Conservation (phyloP, 2,329 filamentous ascomycete genomes). For the Biscogniauxia marginata region DNA sequence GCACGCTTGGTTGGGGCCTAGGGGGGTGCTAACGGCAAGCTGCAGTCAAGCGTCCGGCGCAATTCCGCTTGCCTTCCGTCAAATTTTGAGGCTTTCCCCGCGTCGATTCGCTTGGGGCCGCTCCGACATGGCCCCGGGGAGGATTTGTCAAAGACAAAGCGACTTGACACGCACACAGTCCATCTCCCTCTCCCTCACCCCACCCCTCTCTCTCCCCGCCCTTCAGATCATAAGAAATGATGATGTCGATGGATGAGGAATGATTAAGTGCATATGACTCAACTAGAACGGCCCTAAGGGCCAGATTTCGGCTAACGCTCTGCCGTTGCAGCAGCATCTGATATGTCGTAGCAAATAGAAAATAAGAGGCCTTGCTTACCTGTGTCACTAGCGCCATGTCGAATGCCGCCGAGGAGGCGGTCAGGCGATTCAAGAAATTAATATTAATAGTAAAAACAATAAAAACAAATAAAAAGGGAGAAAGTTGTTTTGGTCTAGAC, state of each 20-base stretch:
- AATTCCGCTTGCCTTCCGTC: constrained; percentile 12
- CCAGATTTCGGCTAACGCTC: constrained; percentile 23
- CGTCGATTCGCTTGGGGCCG: background rate
- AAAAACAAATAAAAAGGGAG: constrained; percentile 16
- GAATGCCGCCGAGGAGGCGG: constrained; percentile 22
- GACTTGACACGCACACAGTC: too few relatives aligned
- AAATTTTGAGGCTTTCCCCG: constrained; percentile 10
- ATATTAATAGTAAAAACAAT: constrained; percentile 14
- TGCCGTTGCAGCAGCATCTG: constrained; percentile 5
- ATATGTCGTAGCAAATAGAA: background rate
- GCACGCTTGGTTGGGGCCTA: background rate
- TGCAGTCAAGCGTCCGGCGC: constrained; percentile 18
- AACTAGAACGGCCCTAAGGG: constrained; percentile 20
- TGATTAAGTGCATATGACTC: too few relatives aligned
- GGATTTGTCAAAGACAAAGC: too few relatives aligned
- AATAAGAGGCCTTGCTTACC: constrained; percentile 14
- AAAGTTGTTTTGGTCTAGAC: too few relatives aligned
- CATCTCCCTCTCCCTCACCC: too few relatives aligned
- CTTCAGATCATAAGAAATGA: too few relatives aligned
- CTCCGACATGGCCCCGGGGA: background rate
- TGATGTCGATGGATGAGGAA: too few relatives aligned
- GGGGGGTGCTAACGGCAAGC: constrained; percentile 13
- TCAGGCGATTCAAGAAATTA: constrained; percentile 20
- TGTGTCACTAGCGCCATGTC: constrained; percentile 13
- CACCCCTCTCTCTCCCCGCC: too few relatives aligned